Base-by-base conservation (phyloP, 1,284 basidiomycete genomes). In the Cerioporus squamosus region DNA sequence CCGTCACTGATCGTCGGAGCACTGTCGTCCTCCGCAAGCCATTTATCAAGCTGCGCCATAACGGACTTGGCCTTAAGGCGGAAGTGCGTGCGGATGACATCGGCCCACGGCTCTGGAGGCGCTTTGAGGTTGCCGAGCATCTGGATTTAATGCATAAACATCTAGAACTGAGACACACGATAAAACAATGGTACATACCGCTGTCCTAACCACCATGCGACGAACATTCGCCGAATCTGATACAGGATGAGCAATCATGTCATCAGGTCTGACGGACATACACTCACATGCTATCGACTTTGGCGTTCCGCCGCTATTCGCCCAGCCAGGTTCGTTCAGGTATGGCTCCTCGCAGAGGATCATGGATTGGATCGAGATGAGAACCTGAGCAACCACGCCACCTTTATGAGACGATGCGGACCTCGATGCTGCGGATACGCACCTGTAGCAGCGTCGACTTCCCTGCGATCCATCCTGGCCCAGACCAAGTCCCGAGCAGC, bases 301-400 rank as follows among this genome's bases (percentile, higher is more conserved):
- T 7, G 90, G 80, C 26, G 88, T 90, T 17, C 93, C 93, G 14
- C 79, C 84, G 54, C 81, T 80, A 42, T 75, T 75, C 18, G 91
- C 87, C 93, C 92, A 95, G 5, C 88, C 93, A 14, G 95, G 95
- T 73, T 97, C 95, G 66, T 95, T 95, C 57, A 92, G 72, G 69
- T 93, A 94, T 5, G 94, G 93, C 66, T 95, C 93, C 12, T 95
- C 92, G 61, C 90, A 93, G 23, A 95, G 76, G 63, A 96, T 95
- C 88, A 97, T 91, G 6, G 91, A 93, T 75, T 96, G 94, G 44
- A 96, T 95, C n/a, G 93, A 95, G 45, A 97, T 90, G 44, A 94
- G 79, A 29, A 94, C 91, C 87, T 92, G 20, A 18, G 38, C 36
- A 12, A n/a, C 8, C 9, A 36, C 33, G 12, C 33, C 33, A 12